Conservation (phyloP, 306 rosid species). For the Hippophae gyantsensis region DNA sequence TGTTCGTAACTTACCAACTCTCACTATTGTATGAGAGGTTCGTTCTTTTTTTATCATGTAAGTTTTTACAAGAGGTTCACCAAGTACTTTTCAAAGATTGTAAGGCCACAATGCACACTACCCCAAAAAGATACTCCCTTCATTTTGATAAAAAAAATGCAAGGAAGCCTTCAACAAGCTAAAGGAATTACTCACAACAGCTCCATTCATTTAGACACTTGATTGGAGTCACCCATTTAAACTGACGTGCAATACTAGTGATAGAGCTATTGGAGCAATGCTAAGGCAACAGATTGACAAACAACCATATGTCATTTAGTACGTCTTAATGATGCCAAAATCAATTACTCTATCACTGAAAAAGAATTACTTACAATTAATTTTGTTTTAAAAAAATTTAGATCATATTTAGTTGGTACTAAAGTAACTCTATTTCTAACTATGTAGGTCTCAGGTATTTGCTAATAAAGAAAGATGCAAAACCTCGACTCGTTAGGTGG, state of each 20-base stretch:
- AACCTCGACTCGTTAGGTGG: neutral
- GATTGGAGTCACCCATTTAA: neutral
- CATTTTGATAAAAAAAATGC: neutral
- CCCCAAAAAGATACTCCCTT: neutral
- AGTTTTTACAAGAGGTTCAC: neutral
- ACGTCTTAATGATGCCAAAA: neutral
- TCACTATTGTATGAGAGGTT: no score
- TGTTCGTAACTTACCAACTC: neutral
- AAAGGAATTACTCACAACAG: neutral
- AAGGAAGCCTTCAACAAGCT: neutral
- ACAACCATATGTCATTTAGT: neutral
- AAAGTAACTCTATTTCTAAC: neutral
- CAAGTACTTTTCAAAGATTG: neutral
- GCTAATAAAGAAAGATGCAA: neutral
- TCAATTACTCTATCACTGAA: neutral
- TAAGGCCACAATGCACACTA: neutral
- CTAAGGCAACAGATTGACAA: neutral
- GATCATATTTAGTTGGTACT: neutral
- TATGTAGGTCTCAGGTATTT: neutral
- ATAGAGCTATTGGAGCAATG: neutral
- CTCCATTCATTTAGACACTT: slow-evolving; percentile 1
- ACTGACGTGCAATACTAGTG: neutral
- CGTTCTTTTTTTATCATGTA: neutral
- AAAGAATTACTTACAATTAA: neutral
- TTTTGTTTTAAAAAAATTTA: neutral